Percentiles rank a stretch among this genome's conserved stretches.
phyloP scores from a whole-genome alignment of 129 eudicot species.

The Rutidosis leptorrhynchoides region DNA sequence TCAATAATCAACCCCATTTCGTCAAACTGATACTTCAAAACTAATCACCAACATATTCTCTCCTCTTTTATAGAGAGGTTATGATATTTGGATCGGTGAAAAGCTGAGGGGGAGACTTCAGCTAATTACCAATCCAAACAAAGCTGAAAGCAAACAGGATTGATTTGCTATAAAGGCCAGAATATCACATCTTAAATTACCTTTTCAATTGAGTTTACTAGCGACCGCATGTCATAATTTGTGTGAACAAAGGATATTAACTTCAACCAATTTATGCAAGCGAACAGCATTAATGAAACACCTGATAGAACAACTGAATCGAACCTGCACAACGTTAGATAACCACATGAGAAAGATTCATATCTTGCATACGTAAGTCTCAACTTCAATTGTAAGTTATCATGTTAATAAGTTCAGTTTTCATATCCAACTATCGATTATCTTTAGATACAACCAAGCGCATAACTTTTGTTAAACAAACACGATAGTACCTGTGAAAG shows the following conservation, averaged over 20 bases:
- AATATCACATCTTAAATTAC: constrained; percentile 37
- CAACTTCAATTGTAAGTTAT: background rate
- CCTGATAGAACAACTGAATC: constrained; percentile 92
- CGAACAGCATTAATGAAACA: constrained; percentile 64
- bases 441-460: background rate
- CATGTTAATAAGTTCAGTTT: background rate
- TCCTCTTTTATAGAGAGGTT: background rate
- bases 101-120: background rate
- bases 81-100: background rate
- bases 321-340: constrained; percentile 52
- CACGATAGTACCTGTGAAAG: background rate
- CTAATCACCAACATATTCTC: background rate
- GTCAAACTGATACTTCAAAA: background rate
- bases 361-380: constrained; percentile 7
- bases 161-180: background rate
- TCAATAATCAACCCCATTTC: background rate
- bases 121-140: background rate
- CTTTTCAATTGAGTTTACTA: constrained; percentile 58
- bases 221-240: constrained; percentile 74
- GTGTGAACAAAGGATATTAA: constrained; percentile 89
- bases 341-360: constrained; percentile 16
- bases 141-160: constrained; percentile 3
- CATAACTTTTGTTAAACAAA: background rate
- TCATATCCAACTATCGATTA: background rate
- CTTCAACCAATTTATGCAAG: constrained; percentile 91